Evolutionary conservation across 78 protist species (phyloP).

Genomic region (slime mould (Dictyostelium discoideum)): dicty_2.7 NC_007090.3:4418001-4418500

Average conservation of each 20-base stretch:
- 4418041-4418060: constrained; percentile 85
- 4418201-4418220: constrained; percentile 99
- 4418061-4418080: constrained; percentile 95
- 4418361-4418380: constrained; percentile 98
- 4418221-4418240: constrained; percentile 99
- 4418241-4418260: constrained; percentile 82
- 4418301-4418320: not conserved
- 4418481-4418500: not conserved
- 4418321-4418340: not conserved
- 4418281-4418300: not conserved
- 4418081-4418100: constrained; percentile 90
- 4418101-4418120: constrained; percentile 88
- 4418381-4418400: constrained; percentile 93
- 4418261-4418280: not conserved
- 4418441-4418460: constrained; percentile 62
- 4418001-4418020: no score
- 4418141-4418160: constrained; percentile 94
- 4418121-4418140: constrained; percentile 98
- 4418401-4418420: constrained; percentile 98
- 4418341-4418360: not conserved
- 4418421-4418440: constrained; percentile 93
- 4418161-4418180: constrained; percentile 98
- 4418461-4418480: not conserved
- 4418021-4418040: not conserved
- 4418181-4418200: constrained; percentile 99